These are phyloP conservation scores for Leccinum broughii DNA, from an alignment of 768 basidiomycete genomes.

Conservation along the genomic window DNA sequence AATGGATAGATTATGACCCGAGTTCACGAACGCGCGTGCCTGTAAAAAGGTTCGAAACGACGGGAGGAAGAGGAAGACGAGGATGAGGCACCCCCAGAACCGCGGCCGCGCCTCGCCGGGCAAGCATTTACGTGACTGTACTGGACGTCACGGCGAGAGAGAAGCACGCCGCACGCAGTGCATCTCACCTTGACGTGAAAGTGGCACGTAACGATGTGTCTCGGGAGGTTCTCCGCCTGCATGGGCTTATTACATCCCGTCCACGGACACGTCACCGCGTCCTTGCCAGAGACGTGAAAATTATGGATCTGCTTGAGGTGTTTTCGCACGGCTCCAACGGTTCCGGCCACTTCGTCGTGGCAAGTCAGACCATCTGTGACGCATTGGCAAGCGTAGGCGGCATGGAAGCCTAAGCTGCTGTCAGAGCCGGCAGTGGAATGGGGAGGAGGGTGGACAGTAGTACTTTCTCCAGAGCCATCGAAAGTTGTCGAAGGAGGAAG, in stretches of 20 bases:
- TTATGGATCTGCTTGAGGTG: constrained; percentile 17
- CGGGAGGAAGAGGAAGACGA: not conserved
- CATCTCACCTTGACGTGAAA: constrained; percentile 15
- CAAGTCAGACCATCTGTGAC: constrained; percentile 5
- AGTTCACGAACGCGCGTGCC: not conserved
- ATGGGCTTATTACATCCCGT: constrained; percentile 3
- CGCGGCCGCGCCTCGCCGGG: not conserved
- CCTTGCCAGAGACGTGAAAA: constrained; percentile 10
- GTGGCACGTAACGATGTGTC: constrained; percentile 22
- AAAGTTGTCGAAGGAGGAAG: not conserved
- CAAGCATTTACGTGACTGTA: constrained; percentile 17
- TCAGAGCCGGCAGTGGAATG: not conserved
- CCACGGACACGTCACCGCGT: constrained; percentile 10
- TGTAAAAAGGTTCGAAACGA: not conserved
- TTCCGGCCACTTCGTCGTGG: constrained; percentile 4
- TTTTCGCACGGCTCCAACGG: constrained; percentile 8
- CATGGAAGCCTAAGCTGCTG: not conserved
- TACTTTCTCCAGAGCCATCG: not conserved
- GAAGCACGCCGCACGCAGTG: constrained; percentile 6
- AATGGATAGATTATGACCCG: not conserved
- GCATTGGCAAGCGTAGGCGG: constrained; percentile 6
- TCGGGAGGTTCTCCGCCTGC: constrained; percentile 20
- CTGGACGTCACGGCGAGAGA: constrained; percentile 26
- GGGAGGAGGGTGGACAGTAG: not conserved
- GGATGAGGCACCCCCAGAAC: not conserved